These are phyloP conservation scores for Coemansia sp. DNA, from an alignment of 192 early-diverging fungal species.

Conservation along the genomic window DNA sequence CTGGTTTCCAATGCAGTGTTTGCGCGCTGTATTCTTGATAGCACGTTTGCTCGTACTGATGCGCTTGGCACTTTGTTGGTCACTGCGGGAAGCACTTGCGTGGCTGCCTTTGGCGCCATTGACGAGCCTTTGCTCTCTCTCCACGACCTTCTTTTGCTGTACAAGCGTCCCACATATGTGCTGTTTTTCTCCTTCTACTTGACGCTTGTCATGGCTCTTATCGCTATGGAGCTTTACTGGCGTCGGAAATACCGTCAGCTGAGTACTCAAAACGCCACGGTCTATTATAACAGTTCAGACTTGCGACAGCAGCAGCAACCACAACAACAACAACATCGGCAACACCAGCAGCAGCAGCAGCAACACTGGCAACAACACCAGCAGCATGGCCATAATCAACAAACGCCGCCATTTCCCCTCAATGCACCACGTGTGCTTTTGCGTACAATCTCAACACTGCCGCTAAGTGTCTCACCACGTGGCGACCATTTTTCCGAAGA, in stretches of 20 bases:
- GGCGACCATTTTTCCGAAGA: neutral
- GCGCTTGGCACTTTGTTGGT: slow-evolving; percentile 68
- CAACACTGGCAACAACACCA: neutral
- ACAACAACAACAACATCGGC: slow-evolving; percentile 5
- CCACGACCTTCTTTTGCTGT: slow-evolving; percentile 65
- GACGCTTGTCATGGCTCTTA: slow-evolving; percentile 51
- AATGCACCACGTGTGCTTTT: slow-evolving; percentile 6
- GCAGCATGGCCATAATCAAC: neutral
- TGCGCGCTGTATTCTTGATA: slow-evolving; percentile 63
- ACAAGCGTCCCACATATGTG: slow-evolving; percentile 67
- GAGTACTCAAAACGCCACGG: neutral
- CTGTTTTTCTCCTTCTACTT: slow-evolving; percentile 63
- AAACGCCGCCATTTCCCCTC: neutral
- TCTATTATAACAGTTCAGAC: neutral
- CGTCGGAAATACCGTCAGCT: slow-evolving; percentile 22
- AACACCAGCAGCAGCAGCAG: neutral
- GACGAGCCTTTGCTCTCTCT: slow-evolving; percentile 71
- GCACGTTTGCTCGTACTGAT: slow-evolving; percentile 64
- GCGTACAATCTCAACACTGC: neutral
- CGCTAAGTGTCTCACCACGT: neutral
- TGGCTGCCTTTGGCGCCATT: slow-evolving; percentile 74
- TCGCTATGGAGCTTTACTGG: slow-evolving; percentile 52
- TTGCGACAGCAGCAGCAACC: neutral
- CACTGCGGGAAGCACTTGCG: slow-evolving; percentile 62
- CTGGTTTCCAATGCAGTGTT: slow-evolving; percentile 78